phyloP scores from a whole-genome alignment of 1,284 basidiomycete species.

The Rhodotorula sp. region DNA sequence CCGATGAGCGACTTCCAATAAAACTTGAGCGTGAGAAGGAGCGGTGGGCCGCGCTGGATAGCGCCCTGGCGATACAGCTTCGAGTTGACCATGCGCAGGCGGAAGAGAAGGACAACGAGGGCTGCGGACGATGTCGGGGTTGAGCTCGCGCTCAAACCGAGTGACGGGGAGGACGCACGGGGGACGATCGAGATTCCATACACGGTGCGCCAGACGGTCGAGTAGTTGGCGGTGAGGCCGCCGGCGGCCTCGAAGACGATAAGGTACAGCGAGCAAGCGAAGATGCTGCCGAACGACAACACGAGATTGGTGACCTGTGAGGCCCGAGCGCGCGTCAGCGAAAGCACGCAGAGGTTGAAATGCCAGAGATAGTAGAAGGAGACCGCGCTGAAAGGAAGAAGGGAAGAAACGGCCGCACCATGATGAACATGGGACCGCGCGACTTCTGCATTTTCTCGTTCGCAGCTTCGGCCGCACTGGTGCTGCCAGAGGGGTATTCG shows the following conservation, averaged over 20 bases:
- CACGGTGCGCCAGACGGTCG: conserved; percentile 73
- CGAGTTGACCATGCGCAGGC: conserved; percentile 69
- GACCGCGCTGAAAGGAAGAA: too few species aligned
- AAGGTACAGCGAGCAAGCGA: conserved; percentile 70
- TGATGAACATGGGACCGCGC: conserved; percentile 71
- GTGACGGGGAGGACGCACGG: background rate
- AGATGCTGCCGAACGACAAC: conserved; percentile 62
- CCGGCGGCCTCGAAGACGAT: conserved; percentile 70
- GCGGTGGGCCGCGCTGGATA: conserved; percentile 66
- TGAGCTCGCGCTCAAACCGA: background rate
- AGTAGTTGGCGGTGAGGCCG: conserved; percentile 59
- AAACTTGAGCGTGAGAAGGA: conserved; percentile 62
- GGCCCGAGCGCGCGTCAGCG: background rate
- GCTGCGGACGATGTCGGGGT: conserved; percentile 46
- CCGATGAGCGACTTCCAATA: conserved; percentile 72
- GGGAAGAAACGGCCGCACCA: conserved; percentile 1
- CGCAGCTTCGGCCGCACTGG: conserved; percentile 68
- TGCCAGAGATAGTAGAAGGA: too few species aligned
- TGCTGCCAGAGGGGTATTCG: conserved; percentile 73
- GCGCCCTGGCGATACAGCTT: conserved; percentile 66
- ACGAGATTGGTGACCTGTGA: conserved; percentile 41
- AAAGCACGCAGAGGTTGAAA: background rate
- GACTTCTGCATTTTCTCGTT: conserved; percentile 67
- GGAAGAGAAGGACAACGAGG: conserved; percentile 69
- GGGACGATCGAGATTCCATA: conserved; percentile 71